Evolutionary conservation across 2,329 filamentous ascomycete genomes (phyloP).

Genomic region (Colletotrichum eremochloae): DNA sequence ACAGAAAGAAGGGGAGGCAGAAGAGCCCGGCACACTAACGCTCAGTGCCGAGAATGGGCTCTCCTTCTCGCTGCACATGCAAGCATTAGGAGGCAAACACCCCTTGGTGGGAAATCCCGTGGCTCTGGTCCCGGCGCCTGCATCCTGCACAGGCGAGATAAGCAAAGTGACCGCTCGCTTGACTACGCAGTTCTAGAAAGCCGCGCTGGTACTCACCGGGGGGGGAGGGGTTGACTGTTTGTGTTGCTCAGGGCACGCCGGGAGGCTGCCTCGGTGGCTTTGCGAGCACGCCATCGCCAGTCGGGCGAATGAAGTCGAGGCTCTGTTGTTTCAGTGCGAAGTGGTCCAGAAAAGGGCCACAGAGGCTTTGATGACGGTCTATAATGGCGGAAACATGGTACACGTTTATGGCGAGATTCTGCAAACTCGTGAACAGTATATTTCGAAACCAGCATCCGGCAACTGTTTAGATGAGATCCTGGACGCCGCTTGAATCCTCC

Average conservation of each 20-base stretch:
- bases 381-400: neutral
- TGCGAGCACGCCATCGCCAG: conserved; percentile 33
- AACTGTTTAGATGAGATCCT: neutral
- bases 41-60: neutral
- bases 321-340: conserved; percentile 7
- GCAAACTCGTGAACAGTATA: neutral
- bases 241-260: conserved; percentile 16
- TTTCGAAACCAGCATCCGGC: neutral
- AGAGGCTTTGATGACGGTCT: neutral
- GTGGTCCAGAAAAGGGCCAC: neutral
- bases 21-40: neutral
- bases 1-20: neutral
- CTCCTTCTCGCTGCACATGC: neutral
- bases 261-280: conserved; percentile 14
- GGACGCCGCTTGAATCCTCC: conserved; percentile 12
- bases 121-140: conserved; percentile 21
- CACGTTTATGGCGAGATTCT: neutral
- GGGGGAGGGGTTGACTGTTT: neutral
- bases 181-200: neutral
- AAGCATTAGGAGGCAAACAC: neutral
- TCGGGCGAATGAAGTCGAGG: conserved; percentile 2
- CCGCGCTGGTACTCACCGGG: neutral
- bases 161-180: conserved; percentile 12
- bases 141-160: conserved; percentile 1
- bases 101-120: conserved; percentile 19